Percentiles rank a stretch among this genome's conserved stretches.
Evolutionary conservation across 768 basidiomycete species (phyloP).

Genomic region (Candolleomyces aberdarensis): DNA sequence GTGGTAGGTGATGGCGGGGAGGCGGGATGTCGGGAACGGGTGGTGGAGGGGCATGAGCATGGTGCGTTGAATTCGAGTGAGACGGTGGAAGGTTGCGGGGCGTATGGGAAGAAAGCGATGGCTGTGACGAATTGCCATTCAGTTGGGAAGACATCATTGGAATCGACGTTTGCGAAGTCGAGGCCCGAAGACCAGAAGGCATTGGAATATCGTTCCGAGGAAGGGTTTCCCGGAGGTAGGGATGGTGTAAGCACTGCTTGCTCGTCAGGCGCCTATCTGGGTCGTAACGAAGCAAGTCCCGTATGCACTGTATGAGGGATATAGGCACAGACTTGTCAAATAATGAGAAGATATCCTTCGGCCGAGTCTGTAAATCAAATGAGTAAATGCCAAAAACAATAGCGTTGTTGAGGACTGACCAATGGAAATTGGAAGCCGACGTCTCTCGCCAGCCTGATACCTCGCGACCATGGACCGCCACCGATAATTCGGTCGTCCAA

Average conservation of each 20-base stretch:
- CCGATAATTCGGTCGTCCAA: constrained; percentile 65
- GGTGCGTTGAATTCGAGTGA: constrained; percentile 43
- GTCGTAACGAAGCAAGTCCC: constrained; percentile 89
- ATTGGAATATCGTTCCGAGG: constrained; percentile 64
- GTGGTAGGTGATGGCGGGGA: constrained; percentile 40
- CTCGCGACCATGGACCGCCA: constrained; percentile 85
- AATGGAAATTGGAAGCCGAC: constrained; percentile 89
- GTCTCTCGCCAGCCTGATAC: constrained; percentile 81
- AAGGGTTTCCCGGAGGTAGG: constrained; percentile 81
- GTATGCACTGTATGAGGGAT: constrained; percentile 87
- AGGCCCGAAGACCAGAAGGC: constrained; percentile 47
- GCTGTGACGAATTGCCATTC: constrained; percentile 31
- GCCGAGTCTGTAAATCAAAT: constrained; percentile 46
- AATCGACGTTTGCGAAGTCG: constrained; percentile 34
- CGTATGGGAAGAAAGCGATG: constrained; percentile 30
- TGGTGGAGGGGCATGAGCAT: constrained; percentile 29
- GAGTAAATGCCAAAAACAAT: constrained; percentile 2
- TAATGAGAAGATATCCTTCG: constrained; percentile 63
- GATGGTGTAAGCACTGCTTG: constrained; percentile 81
- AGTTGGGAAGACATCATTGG: constrained; percentile 28
- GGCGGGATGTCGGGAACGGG: constrained; percentile 42
- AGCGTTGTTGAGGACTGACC: constrained; percentile 42
- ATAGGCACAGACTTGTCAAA: constrained; percentile 79
- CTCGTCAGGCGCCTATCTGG: constrained; percentile 85
- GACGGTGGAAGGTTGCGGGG: constrained; percentile 40